Conservation (phyloP, 1,284 basidiomycete genomes). For the Fomitopsis pinicola region DNA sequence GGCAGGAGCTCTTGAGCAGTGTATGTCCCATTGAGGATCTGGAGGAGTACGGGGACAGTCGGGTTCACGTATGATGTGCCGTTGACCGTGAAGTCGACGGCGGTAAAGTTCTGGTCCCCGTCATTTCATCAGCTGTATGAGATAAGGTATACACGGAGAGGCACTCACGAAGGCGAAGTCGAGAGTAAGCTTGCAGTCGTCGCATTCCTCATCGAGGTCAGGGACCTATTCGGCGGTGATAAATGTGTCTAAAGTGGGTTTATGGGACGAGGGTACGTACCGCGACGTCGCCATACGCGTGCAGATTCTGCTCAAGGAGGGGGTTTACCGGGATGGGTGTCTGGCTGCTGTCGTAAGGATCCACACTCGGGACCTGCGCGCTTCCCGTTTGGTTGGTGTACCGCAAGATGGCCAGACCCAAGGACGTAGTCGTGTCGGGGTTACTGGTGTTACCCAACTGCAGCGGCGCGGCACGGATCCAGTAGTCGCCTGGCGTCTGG, state of each 20-base stretch:
- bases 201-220: conserved; percentile 17
- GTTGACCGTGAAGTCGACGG: conserved; percentile 24
- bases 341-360: conserved; percentile 12
- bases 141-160: background rate
- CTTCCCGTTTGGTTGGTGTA: conserved; percentile 39
- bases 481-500: conserved; percentile 17
- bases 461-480: conserved; percentile 24
- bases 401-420: conserved; percentile 48
- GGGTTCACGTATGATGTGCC: conserved; percentile 22
- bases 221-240: conserved; percentile 1
- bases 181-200: conserved; percentile 22
- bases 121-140: background rate
- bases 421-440: conserved; percentile 29
- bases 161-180: conserved; percentile 20
- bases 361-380: conserved; percentile 36
- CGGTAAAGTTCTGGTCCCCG: conserved; percentile 11
- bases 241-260: background rate
- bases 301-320: conserved; percentile 27
- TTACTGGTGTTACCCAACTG: conserved; percentile 26
- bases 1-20: conserved; percentile 28
- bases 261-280: background rate
- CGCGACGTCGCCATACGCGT: background rate
- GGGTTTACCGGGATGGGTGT: conserved; percentile 6
- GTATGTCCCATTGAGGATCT: conserved; percentile 31
- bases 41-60: conserved; percentile 32